These are phyloP conservation scores for Hyaloscypha finlandica DNA, from an alignment of 495 filamentous ascomycete species.

Conservation along the genomic window DNA sequence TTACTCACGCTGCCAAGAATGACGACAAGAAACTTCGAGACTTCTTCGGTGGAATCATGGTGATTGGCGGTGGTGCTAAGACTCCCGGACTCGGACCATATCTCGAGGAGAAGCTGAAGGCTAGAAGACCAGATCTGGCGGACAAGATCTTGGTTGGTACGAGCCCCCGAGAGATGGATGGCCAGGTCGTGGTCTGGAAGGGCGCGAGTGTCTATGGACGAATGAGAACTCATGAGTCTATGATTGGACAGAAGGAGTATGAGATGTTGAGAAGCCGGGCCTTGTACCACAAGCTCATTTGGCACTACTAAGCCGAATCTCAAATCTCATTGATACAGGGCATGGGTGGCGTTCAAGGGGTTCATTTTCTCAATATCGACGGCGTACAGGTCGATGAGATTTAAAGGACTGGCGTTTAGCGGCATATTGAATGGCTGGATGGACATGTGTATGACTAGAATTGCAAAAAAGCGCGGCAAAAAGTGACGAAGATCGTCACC, in stretches of 20 bases:
- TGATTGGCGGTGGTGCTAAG: constrained; percentile 87
- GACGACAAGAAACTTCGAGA: constrained; percentile 94
- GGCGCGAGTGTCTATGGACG: constrained; percentile 97
- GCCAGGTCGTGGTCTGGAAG: constrained; percentile 96
- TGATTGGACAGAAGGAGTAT: constrained; percentile 87
- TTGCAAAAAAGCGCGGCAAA: neutral
- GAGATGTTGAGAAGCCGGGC: constrained; percentile 79
- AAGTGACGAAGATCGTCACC: neutral
- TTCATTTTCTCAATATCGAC: neutral
- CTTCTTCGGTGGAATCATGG: constrained; percentile 92
- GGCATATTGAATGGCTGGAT: neutral
- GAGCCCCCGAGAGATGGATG: constrained; percentile 89
- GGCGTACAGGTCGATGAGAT: neutral
- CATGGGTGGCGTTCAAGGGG: neutral
- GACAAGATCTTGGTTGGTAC: constrained; percentile 87
- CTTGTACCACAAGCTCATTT: constrained; percentile 87
- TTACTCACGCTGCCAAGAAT: constrained; percentile 80
- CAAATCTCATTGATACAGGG: neutral
- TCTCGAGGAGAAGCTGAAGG: constrained; percentile 78
- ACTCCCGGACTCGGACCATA: constrained; percentile 71
- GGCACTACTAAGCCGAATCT: constrained; percentile 49
- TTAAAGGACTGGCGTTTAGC: neutral
- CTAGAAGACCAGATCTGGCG: constrained; percentile 64
- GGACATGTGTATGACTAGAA: neutral
- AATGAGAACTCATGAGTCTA: constrained; percentile 87